Evolutionary conservation across 148 eudicot genomes (phyloP).

Genomic region (Rhododendron vialii): DNA sequence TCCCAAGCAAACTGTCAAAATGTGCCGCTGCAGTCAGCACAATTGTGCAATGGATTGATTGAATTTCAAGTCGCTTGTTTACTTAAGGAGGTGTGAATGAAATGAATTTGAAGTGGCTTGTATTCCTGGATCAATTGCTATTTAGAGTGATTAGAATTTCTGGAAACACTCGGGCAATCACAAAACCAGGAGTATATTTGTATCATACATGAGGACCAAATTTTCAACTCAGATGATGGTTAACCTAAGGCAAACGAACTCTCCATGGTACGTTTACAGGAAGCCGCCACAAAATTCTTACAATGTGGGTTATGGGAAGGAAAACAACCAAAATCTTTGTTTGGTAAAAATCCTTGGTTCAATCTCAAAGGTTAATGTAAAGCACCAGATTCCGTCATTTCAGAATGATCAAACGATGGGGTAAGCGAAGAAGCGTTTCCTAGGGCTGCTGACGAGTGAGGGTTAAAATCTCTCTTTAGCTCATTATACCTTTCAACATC

Average conservation of each 20-base stretch:
- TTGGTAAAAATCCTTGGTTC: not conserved
- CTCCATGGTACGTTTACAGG: not conserved
- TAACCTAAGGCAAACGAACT: not conserved
- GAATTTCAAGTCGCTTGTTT: not conserved
- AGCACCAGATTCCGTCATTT: not conserved
- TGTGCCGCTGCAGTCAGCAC: not conserved
- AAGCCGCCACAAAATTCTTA: not conserved
- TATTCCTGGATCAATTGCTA: not conserved
- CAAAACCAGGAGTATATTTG: not conserved
- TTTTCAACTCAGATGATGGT: not conserved
- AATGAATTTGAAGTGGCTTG: too few species aligned
- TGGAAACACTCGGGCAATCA: too few species aligned
- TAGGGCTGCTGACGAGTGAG: constrained; percentile 2
- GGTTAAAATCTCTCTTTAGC: constrained; percentile 48
- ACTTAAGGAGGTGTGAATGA: not conserved
- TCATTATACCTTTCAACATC: constrained; percentile 51
- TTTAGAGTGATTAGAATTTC: not conserved
- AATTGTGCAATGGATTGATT: not conserved
- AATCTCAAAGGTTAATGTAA: not conserved
- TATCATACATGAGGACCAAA: not conserved
- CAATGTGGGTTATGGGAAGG: not conserved
- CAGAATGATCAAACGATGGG: not conserved
- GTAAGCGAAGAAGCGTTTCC: not conserved
- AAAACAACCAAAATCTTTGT: not conserved
- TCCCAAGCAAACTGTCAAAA: not conserved